Conservation (phyloP, 768 basidiomycete genomes). For the Collybia mongolica region DNA sequence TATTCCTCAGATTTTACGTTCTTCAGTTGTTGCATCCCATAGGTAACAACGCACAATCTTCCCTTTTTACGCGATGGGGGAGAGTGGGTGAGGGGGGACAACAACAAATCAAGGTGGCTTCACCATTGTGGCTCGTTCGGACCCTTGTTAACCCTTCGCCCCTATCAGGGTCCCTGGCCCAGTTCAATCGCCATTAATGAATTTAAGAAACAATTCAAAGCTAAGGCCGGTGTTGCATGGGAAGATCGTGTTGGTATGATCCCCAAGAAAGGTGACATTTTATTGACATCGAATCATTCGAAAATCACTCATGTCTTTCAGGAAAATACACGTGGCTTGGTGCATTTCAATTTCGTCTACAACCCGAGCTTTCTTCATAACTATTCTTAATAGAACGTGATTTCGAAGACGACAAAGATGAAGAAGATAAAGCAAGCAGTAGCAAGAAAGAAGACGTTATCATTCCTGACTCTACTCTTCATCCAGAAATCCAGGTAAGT, state of each 20-base stretch:
- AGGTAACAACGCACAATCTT: conserved; percentile 30
- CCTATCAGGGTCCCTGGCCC: conserved; percentile 44
- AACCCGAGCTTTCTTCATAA: background rate
- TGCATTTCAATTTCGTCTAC: conserved; percentile 17
- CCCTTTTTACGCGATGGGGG: conserved; percentile 58
- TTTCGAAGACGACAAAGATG: conserved; percentile 50
- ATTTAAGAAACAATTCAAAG: conserved; percentile 62
- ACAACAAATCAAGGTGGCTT: conserved; percentile 43
- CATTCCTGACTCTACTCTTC: conserved; percentile 48
- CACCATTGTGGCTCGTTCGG: background rate
- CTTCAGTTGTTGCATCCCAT: conserved; percentile 54
- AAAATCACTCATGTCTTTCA: conserved; percentile 16
- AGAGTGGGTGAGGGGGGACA: conserved; percentile 58
- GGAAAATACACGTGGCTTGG: conserved; percentile 66
- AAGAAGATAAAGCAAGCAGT: conserved; percentile 22
- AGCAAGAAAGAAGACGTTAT: conserved; percentile 29
- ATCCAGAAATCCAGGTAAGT: conserved; percentile 42
- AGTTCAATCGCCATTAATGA: conserved; percentile 38
- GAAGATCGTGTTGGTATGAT: conserved; percentile 49
- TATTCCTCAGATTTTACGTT: conserved; percentile 49
- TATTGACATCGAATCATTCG: background rate
- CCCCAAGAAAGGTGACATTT: conserved; percentile 41
- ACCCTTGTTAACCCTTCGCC: background rate
- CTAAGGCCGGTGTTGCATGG: conserved; percentile 51
- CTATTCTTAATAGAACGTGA: conserved; percentile 38